These are phyloP conservation scores for Tuber umbilicatum DNA, from an alignment of 495 filamentous ascomycete species.

Conservation along the genomic window DNA sequence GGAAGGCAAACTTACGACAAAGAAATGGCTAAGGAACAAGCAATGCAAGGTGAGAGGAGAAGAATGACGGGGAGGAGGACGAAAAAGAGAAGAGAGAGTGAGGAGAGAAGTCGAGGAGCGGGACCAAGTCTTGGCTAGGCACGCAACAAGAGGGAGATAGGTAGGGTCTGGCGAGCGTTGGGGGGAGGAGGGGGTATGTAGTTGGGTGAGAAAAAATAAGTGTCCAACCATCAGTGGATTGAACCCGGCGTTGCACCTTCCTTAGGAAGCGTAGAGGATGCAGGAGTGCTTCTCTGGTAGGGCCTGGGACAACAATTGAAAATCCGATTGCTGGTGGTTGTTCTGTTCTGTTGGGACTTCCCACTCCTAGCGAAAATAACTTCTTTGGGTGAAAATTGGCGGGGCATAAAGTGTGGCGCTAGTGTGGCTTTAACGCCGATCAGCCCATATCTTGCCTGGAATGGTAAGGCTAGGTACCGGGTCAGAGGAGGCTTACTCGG, in stretches of 20 bases:
- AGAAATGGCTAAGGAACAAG: constrained; percentile 17
- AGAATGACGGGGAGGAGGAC: constrained; percentile 11
- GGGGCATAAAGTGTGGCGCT: constrained; percentile 30
- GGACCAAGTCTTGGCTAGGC: constrained; percentile 25
- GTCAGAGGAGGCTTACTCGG: constrained; percentile 28
- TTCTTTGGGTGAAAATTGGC: constrained; percentile 23
- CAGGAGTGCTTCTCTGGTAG: background rate
- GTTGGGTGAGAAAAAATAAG: background rate
- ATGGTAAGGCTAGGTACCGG: constrained; percentile 22
- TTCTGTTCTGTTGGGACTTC: constrained; percentile 36
- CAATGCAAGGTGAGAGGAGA: constrained; percentile 7
- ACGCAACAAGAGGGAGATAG: background rate
- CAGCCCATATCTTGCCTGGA: constrained; percentile 5
- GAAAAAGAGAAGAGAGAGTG: constrained; percentile 28
- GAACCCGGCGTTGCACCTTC: background rate
- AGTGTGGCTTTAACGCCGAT: constrained; percentile 23
- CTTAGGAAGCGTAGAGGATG: no score
- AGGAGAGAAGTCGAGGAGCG: constrained; percentile 27
- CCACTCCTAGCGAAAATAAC: constrained; percentile 35
- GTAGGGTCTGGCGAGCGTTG: constrained; percentile 5
- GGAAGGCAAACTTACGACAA: constrained; percentile 19
- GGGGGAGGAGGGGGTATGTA: background rate
- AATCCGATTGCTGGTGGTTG: background rate
- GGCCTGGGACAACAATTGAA: background rate
- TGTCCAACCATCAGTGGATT: background rate